phyloP scores from a whole-genome alignment of 805 yeast genomes.

The Ogataea degrootiae region DNA sequence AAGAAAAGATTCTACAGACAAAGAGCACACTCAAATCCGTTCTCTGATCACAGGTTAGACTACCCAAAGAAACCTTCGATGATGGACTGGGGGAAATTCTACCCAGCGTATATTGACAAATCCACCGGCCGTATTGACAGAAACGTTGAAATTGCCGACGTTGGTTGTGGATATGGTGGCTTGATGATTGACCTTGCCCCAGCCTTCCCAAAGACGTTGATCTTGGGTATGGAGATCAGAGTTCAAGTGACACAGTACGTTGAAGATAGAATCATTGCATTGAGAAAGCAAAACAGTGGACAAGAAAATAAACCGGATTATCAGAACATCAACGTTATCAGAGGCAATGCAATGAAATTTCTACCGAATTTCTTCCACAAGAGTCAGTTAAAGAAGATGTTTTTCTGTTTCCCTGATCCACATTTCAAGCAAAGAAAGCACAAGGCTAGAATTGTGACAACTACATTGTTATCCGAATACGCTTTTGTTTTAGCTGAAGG shows the following conservation, averaged over 20 bases:
- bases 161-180: conserved; percentile 98
- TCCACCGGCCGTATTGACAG: conserved; percentile 38
- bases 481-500: conserved; percentile 85
- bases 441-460: conserved; percentile 92
- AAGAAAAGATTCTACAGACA: conserved; percentile 87
- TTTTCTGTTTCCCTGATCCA: conserved; percentile 99
- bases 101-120: conserved; percentile 52
- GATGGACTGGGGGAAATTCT: conserved; percentile 84
- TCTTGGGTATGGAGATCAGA: conserved; percentile 95
- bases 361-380: conserved; percentile 87
- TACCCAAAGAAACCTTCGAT: conserved; percentile 76
- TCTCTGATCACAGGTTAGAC: conserved; percentile 88
- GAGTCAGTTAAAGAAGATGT: conserved; percentile 82
- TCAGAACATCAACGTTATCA: conserved; percentile 81
- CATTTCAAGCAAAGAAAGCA: conserved; percentile 97
- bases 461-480: conserved; percentile 83
- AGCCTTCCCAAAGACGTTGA: conserved; percentile 64
- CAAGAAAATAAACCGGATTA: conserved; percentile 34
- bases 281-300: conserved; percentile 49
- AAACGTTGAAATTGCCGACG: conserved; percentile 83
- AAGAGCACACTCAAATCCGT: conserved; percentile 96
- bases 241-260: conserved; percentile 97
- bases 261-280: conserved; percentile 88
- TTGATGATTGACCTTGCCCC: conserved; percentile 75
- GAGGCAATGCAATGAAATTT: conserved; percentile 98